Base-by-base conservation (phyloP, 164 flowering plant genomes). In the Tinospora cordifolia region DNA sequence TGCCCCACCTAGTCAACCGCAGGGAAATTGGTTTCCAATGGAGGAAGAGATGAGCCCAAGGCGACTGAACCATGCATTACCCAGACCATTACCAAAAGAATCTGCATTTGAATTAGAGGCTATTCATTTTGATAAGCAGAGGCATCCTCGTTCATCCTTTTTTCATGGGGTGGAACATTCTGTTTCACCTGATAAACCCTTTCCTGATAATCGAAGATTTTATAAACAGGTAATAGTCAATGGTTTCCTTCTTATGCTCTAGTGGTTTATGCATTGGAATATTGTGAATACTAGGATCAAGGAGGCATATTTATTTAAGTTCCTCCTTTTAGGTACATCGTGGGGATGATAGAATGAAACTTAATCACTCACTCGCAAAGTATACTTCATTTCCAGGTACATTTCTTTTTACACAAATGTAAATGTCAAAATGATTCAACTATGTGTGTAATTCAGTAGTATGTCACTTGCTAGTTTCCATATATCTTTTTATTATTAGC, bases 1-100 rank as follows among this genome's bases (percentile, higher is more conserved):
- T 40, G 79, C 70, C 66, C 85, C 92, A 40, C 80, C 77, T 13
- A 80, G 63, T 40, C 90, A 78, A 70, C 69, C 84, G 17, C 88
- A 74, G 77, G 90, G 87, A 67, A 77, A 76, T 69, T 91, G 93
- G 91, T 82, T 83, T 75, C 86, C 88, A 3, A 67, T 73, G 44
- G 94, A 89, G 79, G 94, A 90, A 69, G 92, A 88, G 77, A 85
- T 87, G 85, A 86, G 81, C 69, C 85, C 90, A 21, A 79, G 82
- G 70, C 85, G 79, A 74, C 80, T 75, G 24, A 81, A 71, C 68
- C 84, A 81, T 66, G 75, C 74, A 70, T 75, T 71, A 27, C 59
- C 70, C 46, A 72, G 67, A 47, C 40, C 30, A n/a, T 54, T 59
- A 47, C 74, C 85, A n/a, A 87, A 81, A 75, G 98, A 91, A 64